Evolutionary conservation across 495 filamentous ascomycete genomes (phyloP), one percentile per base, ranked within the genome.

Genomic region (Penicillium waksmanii): DNA sequence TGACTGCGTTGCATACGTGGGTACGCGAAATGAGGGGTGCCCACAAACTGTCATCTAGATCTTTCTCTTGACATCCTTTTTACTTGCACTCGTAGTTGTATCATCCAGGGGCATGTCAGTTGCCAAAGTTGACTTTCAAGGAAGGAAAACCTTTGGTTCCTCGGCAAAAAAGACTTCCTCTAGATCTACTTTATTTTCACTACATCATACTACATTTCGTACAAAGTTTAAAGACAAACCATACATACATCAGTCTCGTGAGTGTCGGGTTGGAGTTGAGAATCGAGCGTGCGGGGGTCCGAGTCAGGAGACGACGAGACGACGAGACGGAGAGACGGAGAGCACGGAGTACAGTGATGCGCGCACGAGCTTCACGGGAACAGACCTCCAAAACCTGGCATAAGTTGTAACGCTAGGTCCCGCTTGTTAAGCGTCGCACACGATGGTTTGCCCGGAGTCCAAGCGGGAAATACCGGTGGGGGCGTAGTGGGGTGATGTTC

Each of bases 381-480:
- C 44, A 48, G 44, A 48, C 44, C 44, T 48, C 19, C 19, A 48
- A 48, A 48, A 48, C 18, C 44, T 48, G 44, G 44, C 40, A 48
- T 23, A 2, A 27, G 44, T 23, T 12, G 44, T 23, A 27, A 48
- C 23, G 44, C 44, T 48, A 23, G 44, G 44, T 27, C 44, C 44
- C 44, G 27, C 44, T 15, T 12, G 18, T 48, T 23, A 23, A 48
- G 21, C 18, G 19, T 27, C 44, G 44, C 44, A 43, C 40, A 15
- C 44, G 44, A 27, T 48, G 19, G 44, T 48, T 48, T 48, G 44
- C 44, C 15, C 42, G n/a, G 42, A 6, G n/a, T 19, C 42, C 42
- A 44, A 44, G 44, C 44, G 18, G 44, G 44, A 27, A 48, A 48
- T 43, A 43, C 40, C 40, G 40, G 40, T 43, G 40, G 40, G 17